These are phyloP conservation scores for Candida loeiensis DNA, from an alignment of 805 yeast genomes.

Conservation along the genomic window DNA sequence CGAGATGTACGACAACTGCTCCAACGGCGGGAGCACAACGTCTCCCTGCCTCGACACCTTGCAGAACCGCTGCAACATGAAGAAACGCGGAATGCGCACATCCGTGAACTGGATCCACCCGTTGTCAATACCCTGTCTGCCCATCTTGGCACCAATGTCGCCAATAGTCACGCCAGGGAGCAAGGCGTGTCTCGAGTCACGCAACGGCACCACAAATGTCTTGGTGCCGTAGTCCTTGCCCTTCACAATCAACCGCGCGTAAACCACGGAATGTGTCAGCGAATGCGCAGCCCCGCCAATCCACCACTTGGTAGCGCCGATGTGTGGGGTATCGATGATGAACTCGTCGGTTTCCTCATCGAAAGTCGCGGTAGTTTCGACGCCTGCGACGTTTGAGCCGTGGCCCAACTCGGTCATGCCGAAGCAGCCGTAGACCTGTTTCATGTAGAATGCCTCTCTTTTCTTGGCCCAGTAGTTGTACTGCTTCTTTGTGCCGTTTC, in stretches of 20 bases:
- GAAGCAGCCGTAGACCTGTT: constrained; percentile 70
- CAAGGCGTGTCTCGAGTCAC: constrained; percentile 41
- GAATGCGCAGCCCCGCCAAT: constrained; percentile 50
- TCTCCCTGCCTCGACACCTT: constrained; percentile 39
- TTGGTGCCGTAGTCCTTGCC: constrained; percentile 46
- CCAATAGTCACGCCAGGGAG: constrained; percentile 44
- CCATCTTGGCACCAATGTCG: constrained; percentile 48
- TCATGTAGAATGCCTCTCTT: constrained; percentile 32
- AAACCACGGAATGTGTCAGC: constrained; percentile 39
- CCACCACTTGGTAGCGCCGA: constrained; percentile 51
- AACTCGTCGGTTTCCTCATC: constrained; percentile 41
- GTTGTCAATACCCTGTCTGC: constrained; percentile 47
- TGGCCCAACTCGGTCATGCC: constrained; percentile 93
- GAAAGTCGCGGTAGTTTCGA: constrained; percentile 69
- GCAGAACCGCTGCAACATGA: constrained; percentile 45
- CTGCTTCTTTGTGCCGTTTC: constrained; percentile 40
- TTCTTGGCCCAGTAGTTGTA: constrained; percentile 35
- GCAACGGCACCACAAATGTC: constrained; percentile 44
- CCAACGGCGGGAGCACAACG: constrained; percentile 42
- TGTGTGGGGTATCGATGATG: constrained; percentile 43
- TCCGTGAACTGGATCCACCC: constrained; percentile 47
- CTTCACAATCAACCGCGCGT: constrained; percentile 42
- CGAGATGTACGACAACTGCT: constrained; percentile 42
- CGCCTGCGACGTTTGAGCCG: constrained; percentile 81
- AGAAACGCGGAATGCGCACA: constrained; percentile 43